Conservation (phyloP, 2,329 filamentous ascomycete species). For the Talaromyces sp. region DNA sequence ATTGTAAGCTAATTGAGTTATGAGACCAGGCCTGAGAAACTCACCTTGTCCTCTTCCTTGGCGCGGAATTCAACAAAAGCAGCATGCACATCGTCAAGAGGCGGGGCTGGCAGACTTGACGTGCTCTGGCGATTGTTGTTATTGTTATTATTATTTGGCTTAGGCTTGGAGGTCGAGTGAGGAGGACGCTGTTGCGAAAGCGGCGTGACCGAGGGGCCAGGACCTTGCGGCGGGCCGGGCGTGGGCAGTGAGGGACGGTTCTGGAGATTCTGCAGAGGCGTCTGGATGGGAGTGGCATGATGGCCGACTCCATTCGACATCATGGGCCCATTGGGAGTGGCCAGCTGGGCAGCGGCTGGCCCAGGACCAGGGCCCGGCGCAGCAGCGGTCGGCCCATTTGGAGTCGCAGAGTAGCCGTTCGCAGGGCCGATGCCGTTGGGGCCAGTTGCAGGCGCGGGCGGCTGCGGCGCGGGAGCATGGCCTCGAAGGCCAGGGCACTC, state of each 20-base stretch:
- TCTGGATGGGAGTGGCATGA: constrained; percentile 37
- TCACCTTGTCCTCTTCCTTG: constrained; percentile 43
- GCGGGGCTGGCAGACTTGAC: constrained; percentile 41
- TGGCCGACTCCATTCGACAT: constrained; percentile 41
- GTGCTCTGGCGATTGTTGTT: constrained; percentile 27
- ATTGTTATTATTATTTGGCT: constrained; percentile 7
- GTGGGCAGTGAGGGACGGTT: constrained; percentile 37
- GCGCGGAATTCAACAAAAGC: constrained; percentile 46
- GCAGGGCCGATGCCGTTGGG: constrained; percentile 36
- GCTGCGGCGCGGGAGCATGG: constrained; percentile 39
- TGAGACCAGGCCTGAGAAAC: background rate
- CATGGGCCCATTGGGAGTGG: constrained; percentile 38
- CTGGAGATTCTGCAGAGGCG: constrained; percentile 35
- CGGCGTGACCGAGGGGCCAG: constrained; percentile 25
- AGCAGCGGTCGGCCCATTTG: constrained; percentile 31
- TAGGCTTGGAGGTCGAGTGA: constrained; percentile 17
- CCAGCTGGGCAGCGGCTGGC: constrained; percentile 28
- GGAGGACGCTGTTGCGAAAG: constrained; percentile 24
- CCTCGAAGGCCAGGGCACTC: constrained; percentile 46
- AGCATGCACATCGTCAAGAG: constrained; percentile 45
- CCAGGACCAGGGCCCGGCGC: constrained; percentile 27
- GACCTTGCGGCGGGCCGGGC: constrained; percentile 26
- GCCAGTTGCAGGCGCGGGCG: constrained; percentile 32
- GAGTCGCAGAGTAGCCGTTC: constrained; percentile 41
- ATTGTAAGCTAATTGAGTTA: constrained; percentile 7